A percentile compares a stretch with the other conserved stretches of the same genome.
phyloP scores from a whole-genome alignment of 805 yeast species.

The Candida ulmi region DNA sequence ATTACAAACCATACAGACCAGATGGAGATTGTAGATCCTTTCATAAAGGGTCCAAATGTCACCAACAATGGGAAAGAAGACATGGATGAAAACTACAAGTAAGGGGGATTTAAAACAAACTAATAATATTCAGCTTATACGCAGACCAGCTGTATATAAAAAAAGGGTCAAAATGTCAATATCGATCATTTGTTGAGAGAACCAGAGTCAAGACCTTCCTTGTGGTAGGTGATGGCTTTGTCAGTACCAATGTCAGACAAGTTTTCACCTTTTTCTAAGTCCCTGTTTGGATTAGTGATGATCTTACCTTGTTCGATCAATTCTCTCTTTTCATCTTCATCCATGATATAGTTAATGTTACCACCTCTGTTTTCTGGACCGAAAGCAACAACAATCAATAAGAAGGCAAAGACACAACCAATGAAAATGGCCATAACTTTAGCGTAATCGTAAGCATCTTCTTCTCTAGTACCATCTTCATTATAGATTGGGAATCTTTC shows the following conservation, averaged over 20 bases:
- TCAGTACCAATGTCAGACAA: conserved; percentile 1
- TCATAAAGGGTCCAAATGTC: too few relatives aligned
- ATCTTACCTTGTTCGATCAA: conserved; percentile 21
- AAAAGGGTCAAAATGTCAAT: too few relatives aligned
- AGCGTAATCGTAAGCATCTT: conserved; percentile 42
- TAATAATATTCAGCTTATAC: too few relatives aligned
- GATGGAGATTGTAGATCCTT: too few relatives aligned
- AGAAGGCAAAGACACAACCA: conserved; percentile 55
- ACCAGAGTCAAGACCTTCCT: background rate
- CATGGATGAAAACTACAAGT: too few relatives aligned
- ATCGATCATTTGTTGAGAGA: background rate
- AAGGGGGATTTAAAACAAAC: too few relatives aligned
- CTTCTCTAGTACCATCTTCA: conserved; percentile 5
- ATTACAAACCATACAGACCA: too few relatives aligned
- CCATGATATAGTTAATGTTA: conserved; percentile 19
- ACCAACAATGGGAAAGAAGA: too few relatives aligned
- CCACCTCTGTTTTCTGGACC: conserved; percentile 55
- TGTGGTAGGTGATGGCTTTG: conserved; percentile 1
- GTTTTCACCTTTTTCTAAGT: conserved; percentile 5
- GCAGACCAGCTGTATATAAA: too few relatives aligned
- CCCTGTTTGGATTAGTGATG: conserved; percentile 14
- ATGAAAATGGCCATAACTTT: conserved; percentile 62
- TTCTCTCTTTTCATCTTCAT: conserved; percentile 18
- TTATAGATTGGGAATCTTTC: conserved; percentile 37
- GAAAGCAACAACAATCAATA: conserved; percentile 41